Percentiles rank a stretch among this genome's conserved stretches.
Evolutionary conservation across 2,329 filamentous ascomycete genomes (phyloP).

Genomic region (Cadophora sp.): DNA sequence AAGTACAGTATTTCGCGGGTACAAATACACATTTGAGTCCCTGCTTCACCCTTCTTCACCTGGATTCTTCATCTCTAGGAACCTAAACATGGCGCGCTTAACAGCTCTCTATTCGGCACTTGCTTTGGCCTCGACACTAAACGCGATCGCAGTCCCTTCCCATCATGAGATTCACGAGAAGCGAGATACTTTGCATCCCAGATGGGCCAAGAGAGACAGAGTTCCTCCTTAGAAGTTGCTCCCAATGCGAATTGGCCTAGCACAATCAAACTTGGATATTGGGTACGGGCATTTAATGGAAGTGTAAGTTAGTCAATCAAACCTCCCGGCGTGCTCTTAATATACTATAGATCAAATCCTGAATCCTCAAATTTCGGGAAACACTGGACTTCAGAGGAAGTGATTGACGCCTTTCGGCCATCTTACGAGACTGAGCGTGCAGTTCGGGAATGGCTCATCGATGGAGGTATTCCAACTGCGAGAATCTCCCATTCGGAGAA

Average conservation of each 20-base stretch:
- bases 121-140: background rate
- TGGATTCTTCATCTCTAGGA: too few species aligned
- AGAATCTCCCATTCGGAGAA: slow-evolving; percentile 47
- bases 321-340: slow-evolving; percentile 4
- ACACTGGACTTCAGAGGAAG: slow-evolving; percentile 45
- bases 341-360: slow-evolving; percentile 36
- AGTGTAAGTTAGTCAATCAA: slow-evolving; percentile 39
- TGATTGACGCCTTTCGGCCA: slow-evolving; percentile 46
- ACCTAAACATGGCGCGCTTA: background rate
- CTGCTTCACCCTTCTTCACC: too few species aligned
- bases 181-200: slow-evolving; percentile 30
- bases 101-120: background rate
- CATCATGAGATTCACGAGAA: slow-evolving; percentile 38
- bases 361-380: slow-evolving; percentile 45
- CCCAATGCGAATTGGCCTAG: slow-evolving; percentile 40
- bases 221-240: slow-evolving; percentile 35
- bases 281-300: slow-evolving; percentile 39
- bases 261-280: slow-evolving; percentile 37
- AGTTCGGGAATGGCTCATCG: slow-evolving; percentile 46
- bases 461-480: slow-evolving; percentile 43
- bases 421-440: slow-evolving; percentile 42
- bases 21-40: background rate
- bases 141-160: slow-evolving; percentile 5
- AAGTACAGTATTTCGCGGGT: background rate
- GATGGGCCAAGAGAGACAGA: slow-evolving; percentile 38